A percentile compares a stretch with the other conserved stretches of the same genome.
These are phyloP conservation scores for Diaporthe sp. DNA, from an alignment of 2,329 filamentous ascomycete genomes.

Conservation along the genomic window DNA sequence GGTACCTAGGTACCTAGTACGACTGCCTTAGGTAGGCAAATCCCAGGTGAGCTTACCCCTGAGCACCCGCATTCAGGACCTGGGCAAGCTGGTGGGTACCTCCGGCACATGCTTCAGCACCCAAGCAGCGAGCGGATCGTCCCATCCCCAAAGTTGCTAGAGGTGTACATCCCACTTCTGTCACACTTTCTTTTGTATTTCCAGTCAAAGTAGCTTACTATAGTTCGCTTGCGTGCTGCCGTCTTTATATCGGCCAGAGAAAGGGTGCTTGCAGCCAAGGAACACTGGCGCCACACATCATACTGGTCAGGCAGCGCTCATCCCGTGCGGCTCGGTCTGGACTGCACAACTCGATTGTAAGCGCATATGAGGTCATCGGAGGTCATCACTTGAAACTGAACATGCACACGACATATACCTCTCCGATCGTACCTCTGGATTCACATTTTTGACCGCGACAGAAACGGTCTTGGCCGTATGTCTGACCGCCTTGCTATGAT, in stretches of 20 bases:
- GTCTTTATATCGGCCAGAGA: not conserved
- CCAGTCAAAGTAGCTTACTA: not conserved
- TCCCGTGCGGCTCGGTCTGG: not conserved
- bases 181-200: not conserved
- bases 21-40: slow-evolving; percentile 2
- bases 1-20: too few species aligned
- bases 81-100: not conserved
- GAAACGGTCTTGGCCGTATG: not conserved
- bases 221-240: not conserved
- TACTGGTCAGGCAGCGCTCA: not conserved
- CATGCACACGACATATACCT: not conserved
- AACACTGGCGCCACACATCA: not conserved
- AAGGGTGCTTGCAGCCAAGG: too few species aligned
- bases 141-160: not conserved
- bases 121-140: not conserved
- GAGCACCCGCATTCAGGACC: slow-evolving; percentile 10
- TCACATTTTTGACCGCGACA: not conserved
- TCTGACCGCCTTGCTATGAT: not conserved
- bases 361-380: too few species aligned
- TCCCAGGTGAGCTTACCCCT: slow-evolving; percentile 9
- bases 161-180: not conserved
- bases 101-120: not conserved
- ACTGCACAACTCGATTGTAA: not conserved
- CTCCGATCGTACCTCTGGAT: not conserved
- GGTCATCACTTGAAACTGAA: too few species aligned